phyloP scores from a whole-genome alignment of 2,329 filamentous ascomycete genomes.

The Sclerotinia subarctica region DNA sequence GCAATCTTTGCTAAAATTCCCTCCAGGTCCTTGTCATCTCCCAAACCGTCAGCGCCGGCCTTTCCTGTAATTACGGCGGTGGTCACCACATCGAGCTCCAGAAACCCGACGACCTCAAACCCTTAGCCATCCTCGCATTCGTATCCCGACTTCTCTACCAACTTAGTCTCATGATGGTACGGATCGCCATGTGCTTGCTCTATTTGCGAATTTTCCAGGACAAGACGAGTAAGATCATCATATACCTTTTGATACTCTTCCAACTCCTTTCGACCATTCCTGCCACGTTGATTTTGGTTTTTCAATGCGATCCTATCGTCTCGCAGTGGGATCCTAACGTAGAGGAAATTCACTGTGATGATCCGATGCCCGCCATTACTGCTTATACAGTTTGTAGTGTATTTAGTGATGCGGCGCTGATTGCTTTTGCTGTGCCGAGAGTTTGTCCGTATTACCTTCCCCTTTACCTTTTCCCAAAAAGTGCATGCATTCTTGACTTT shows the following conservation, averaged over 20 bases:
- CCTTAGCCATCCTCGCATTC: slow-evolving; percentile 4
- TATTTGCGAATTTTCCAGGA: slow-evolving; percentile 11
- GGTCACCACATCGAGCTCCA: slow-evolving; percentile 4
- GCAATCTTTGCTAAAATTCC: not conserved
- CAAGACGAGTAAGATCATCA: not conserved
- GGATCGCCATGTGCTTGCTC: not conserved
- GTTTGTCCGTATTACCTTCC: not conserved
- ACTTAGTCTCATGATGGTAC: not conserved
- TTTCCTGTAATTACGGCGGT: not conserved
- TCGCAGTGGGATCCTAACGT: not conserved
- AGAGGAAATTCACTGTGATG: not conserved
- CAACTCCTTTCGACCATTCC: not conserved
- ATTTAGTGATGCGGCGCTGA: slow-evolving; percentile 1
- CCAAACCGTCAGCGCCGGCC: not conserved
- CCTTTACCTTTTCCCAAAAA: no score
- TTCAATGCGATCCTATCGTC: slow-evolving; percentile 2
- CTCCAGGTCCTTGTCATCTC: not conserved
- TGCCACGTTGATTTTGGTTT: not conserved
- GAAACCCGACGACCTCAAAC: not conserved
- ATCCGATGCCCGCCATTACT: not conserved
- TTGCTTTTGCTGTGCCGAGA: not conserved
- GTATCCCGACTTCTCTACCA: slow-evolving; percentile 1
- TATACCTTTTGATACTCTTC: not conserved
- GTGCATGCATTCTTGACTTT: not conserved
- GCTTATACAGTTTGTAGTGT: slow-evolving; percentile 3